Base-by-base conservation (phyloP, 1,139 yeast species). In the Magnusiomyces fungicola region DNA sequence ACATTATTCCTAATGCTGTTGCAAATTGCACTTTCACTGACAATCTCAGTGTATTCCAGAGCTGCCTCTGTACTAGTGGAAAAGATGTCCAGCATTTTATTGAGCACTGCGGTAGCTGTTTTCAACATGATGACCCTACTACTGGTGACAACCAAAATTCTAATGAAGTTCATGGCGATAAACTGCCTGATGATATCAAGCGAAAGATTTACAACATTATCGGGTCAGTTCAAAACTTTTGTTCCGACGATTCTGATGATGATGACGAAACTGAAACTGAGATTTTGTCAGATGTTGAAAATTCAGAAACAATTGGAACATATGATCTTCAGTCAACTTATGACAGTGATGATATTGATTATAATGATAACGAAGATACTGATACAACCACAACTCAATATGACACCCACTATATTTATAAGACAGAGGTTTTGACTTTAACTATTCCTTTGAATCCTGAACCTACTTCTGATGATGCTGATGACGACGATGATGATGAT, bases 1-100 rank as follows among this genome's bases (percentile, higher is more conserved):
- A 19, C 9, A 14, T 43, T n/a, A 43, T 43, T 22, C 45, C 45
- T 14, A 24, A 43, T n/a, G 22, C 38, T 12, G 38, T 43, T 19
- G 45, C 45, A 12, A 21, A 14, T 32, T 43, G 45, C 25, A 29
- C 30, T 24, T 43, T 30, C 16, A 32, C 18, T 21, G 30, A 43
- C 25, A 30, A 22, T 23, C 16, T 22, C 9, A 21, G 30, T 2
- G 21, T 18, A 18, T 43, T 43, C 38, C 30, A 33, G 18, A 16
- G 16, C 19, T 43, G 45, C 24, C 14, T 43, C 22, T 43, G 45
- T n/a, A 14, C 38, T 12, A 12, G 24, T 7, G 24, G 25, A 2
- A 21, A n/a, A 10, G 10, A 21, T 5, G 45, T 43, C 21, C 21
- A 29, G 22, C 21, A 16, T 21, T 23, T 22, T 23, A 43, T 43